Conservation (phyloP, 106 monocot species). For the Platanthera guangdongensis region DNA sequence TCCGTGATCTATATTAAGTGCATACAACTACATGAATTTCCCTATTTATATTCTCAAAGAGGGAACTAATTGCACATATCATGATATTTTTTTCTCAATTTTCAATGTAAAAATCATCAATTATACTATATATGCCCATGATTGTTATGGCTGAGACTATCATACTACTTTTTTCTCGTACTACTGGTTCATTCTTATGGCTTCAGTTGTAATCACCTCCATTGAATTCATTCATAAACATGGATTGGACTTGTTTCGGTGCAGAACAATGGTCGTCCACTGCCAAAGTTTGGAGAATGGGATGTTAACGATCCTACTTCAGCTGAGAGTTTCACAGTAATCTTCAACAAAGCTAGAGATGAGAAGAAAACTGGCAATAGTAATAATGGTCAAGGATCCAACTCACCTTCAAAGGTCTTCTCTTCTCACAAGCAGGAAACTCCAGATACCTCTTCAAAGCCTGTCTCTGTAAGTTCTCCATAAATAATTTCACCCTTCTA, state of each 20-base stretch:
- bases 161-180: too few species aligned
- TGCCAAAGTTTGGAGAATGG: constrained; percentile 72
- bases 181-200: too few species aligned
- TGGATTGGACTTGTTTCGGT: constrained; percentile 1
- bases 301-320: constrained; percentile 66
- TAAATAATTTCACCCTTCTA: too few species aligned
- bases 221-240: background rate
- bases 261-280: constrained; percentile 31
- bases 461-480: constrained; percentile 30
- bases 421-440: constrained; percentile 5
- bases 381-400: constrained; percentile 30
- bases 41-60: too few species aligned
- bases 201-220: background rate
- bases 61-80: too few species aligned
- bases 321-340: constrained; percentile 61
- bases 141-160: too few species aligned
- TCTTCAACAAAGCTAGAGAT: constrained; percentile 72
- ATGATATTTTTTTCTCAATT: too few species aligned
- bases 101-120: too few species aligned
- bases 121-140: too few species aligned
- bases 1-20: too few species aligned
- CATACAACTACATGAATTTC: too few species aligned
- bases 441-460: constrained; percentile 20
- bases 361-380: constrained; percentile 50
- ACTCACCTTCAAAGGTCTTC: constrained; percentile 45